These are phyloP conservation scores for Eimeria falciformis DNA, from an alignment of 169 alveolate genomes.

Conservation along the genomic window DNA sequence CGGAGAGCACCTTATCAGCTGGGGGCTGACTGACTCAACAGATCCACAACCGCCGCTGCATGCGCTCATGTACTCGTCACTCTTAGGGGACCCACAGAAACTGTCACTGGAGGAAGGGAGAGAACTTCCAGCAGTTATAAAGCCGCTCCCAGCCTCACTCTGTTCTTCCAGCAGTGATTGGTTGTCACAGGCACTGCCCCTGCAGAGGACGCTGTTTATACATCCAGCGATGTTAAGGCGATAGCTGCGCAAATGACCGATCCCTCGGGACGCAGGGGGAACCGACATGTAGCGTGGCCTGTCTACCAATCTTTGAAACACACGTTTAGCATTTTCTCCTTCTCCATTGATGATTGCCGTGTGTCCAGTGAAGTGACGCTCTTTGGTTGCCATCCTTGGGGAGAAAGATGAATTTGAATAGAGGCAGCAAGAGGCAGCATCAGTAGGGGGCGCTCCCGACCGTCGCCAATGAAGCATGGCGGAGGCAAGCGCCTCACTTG, in stretches of 20 bases:
- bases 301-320: background rate
- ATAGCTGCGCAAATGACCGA: background rate
- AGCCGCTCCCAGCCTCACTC: background rate
- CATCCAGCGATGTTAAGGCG: background rate
- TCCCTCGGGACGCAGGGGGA: background rate
- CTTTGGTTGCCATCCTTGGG: background rate
- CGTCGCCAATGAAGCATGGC: constrained; percentile 41
- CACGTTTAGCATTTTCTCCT: background rate
- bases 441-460: constrained; percentile 19
- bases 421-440: background rate
- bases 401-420: background rate
- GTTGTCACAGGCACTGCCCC: background rate
- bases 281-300: background rate
- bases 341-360: background rate
- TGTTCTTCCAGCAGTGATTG: background rate
- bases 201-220: background rate
- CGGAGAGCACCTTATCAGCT: background rate
- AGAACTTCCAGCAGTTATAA: background rate
- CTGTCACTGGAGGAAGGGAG: background rate
- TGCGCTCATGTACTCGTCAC: constrained; percentile 55
- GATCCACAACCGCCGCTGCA: background rate
- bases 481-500: constrained; percentile 34
- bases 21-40: background rate
- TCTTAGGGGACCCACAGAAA: background rate
- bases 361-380: background rate